Conservation (phyloP, 2,329 filamentous ascomycete genomes). For the Penicillium sp. region DNA sequence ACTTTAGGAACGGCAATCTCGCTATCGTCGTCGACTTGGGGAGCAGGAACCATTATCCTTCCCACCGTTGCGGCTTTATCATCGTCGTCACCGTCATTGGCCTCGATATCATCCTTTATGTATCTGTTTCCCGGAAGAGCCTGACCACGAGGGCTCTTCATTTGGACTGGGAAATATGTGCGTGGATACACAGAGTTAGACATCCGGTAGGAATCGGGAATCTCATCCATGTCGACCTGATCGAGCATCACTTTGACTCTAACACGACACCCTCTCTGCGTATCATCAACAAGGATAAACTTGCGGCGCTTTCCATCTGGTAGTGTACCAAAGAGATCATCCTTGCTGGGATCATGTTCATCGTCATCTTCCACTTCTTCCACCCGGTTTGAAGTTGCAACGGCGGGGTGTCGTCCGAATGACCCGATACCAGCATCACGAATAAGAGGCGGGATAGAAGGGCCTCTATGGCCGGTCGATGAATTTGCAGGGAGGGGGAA, state of each 20-base stretch:
- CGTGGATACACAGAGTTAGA: constrained; percentile 87
- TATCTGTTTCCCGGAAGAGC: constrained; percentile 72
- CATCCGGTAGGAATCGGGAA: constrained; percentile 93
- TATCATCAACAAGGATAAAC: constrained; percentile 94
- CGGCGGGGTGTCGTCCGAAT: constrained; percentile 38
- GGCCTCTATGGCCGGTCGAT: constrained; percentile 57
- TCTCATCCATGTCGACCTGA: constrained; percentile 90
- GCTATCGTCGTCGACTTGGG: constrained; percentile 70
- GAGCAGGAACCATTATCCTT: constrained; percentile 62
- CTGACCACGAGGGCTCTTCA: constrained; percentile 82
- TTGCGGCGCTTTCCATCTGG: constrained; percentile 92
- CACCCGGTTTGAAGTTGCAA: constrained; percentile 39
- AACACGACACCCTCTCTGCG: constrained; percentile 77
- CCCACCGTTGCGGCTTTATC: constrained; percentile 43
- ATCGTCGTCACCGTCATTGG: constrained; percentile 42
- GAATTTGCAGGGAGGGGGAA: constrained; percentile 63
- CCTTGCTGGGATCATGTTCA: constrained; percentile 50
- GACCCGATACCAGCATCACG: constrained; percentile 58
- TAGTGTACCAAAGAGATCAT: constrained; percentile 82
- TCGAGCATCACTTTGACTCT: constrained; percentile 93
- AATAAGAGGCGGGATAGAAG: constrained; percentile 69
- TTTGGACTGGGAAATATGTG: constrained; percentile 90
- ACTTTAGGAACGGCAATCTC: constrained; percentile 78
- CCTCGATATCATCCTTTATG: constrained; percentile 71
- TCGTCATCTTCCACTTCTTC: constrained; percentile 27